Conservation (phyloP, 2,329 filamentous ascomycete species). For the Amylocarpus encephaloides region DNA sequence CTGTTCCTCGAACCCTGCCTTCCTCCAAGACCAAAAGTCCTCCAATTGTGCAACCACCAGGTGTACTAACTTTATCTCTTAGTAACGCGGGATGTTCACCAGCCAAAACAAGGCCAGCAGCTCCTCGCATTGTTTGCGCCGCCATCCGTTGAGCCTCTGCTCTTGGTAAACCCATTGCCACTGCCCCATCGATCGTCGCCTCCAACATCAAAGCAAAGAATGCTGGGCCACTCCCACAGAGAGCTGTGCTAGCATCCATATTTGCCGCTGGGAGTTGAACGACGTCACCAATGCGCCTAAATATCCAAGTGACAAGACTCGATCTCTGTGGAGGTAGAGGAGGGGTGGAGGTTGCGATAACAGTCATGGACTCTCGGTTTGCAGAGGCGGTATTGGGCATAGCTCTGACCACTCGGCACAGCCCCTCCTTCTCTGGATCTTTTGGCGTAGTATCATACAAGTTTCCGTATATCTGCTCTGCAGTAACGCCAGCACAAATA, state of each 20-base stretch:
- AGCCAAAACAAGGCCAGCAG: conserved; percentile 58
- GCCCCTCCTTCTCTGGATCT: conserved; percentile 28
- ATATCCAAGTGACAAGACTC: conserved; percentile 66
- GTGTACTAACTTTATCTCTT: conserved; percentile 70
- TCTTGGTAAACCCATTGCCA: conserved; percentile 71
- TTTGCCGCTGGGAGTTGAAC: conserved; percentile 57
- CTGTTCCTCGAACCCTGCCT: conserved; percentile 58
- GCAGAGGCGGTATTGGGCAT: conserved; percentile 82
- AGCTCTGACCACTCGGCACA: conserved; percentile 63
- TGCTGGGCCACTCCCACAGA: conserved; percentile 69
- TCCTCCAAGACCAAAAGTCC: conserved; percentile 70
- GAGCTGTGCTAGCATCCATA: conserved; percentile 69
- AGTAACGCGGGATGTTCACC: conserved; percentile 72
- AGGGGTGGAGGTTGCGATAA: conserved; percentile 59
- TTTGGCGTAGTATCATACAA: conserved; percentile 49
- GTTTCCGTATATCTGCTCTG: conserved; percentile 58
- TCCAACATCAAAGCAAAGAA: conserved; percentile 73
- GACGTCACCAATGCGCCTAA: conserved; percentile 66
- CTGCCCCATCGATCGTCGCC: conserved; percentile 68
- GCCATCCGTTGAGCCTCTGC: conserved; percentile 71
- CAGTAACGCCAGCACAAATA: conserved; percentile 72
- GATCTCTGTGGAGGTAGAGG: conserved; percentile 48
- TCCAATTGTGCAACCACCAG: conserved; percentile 71
- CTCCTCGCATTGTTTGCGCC: conserved; percentile 70
- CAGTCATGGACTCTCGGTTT: conserved; percentile 75